Evolutionary conservation across 768 basidiomycete genomes (phyloP).

Genomic region (Mycena capillaripes): DNA sequence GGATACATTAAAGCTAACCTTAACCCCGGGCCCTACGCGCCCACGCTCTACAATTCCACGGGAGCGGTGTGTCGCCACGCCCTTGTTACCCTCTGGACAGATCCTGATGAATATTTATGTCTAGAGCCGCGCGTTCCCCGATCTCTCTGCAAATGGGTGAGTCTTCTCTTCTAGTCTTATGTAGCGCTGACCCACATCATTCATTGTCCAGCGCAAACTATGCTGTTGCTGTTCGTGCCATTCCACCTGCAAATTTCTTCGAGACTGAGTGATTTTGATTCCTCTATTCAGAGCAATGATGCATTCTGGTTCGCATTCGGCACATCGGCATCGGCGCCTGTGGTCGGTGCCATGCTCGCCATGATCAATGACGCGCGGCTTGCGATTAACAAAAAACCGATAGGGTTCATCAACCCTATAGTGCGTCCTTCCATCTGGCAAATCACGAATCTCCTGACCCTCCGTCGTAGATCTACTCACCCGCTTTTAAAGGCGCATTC

Average conservation of each 20-base stretch:
- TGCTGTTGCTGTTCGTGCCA: constrained; percentile 53
- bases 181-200: not conserved
- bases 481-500: constrained; percentile 56
- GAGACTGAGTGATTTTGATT: constrained; percentile 2
- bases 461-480: constrained; percentile 57
- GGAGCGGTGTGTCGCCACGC: constrained; percentile 39
- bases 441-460: not conserved
- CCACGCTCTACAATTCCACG: constrained; percentile 49
- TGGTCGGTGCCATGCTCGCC: constrained; percentile 62
- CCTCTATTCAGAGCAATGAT: constrained; percentile 48
- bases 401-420: constrained; percentile 65
- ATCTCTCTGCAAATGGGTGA: constrained; percentile 60
- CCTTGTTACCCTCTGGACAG: not conserved
- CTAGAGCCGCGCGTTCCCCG: constrained; percentile 62
- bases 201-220: constrained; percentile 53
- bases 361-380: constrained; percentile 69
- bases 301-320: constrained; percentile 57
- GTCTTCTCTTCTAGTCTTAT: constrained; percentile 13
- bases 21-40: constrained; percentile 40
- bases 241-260: not conserved
- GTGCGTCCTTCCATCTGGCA: constrained; percentile 4
- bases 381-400: constrained; percentile 52
- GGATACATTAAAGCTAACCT: constrained; percentile 47
- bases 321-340: constrained; percentile 64
- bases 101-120: constrained; percentile 32